Evolutionary conservation across 495 filamentous ascomycete genomes (phyloP).

Genomic region (Trichoderma reesei): DNA sequence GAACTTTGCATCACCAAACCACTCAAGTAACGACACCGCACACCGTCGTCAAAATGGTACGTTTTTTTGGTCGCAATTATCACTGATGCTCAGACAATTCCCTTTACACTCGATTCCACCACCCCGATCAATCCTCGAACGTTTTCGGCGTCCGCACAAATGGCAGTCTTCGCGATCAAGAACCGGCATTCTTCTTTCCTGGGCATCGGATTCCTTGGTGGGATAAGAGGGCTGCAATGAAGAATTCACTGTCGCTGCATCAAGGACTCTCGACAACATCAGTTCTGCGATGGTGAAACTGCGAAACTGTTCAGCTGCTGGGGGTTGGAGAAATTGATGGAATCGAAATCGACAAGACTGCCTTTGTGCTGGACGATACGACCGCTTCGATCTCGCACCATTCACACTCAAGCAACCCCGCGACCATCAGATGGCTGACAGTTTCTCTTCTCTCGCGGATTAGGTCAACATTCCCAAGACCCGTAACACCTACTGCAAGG

Average conservation of each 20-base stretch:
- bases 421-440: slow-evolving; percentile 3
- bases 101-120: background rate
- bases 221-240: background rate
- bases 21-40: slow-evolving; percentile 9
- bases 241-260: background rate
- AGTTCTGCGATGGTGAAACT: background rate
- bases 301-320: background rate
- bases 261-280: background rate
- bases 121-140: background rate
- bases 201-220: background rate
- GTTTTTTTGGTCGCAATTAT: background rate
- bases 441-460: background rate
- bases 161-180: slow-evolving; percentile 3
- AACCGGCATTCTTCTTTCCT: background rate
- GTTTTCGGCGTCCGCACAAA: slow-evolving; percentile 2
- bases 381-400: background rate
- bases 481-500: slow-evolving; percentile 68
- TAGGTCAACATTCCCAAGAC: slow-evolving; percentile 19
- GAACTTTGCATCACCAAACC: slow-evolving; percentile 12
- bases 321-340: background rate
- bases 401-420: background rate
- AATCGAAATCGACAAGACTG: background rate
- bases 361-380: background rate
- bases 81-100: slow-evolving; percentile 1
- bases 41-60: slow-evolving; percentile 12